Base-by-base conservation (phyloP, 805 yeast genomes). In the Cephaloascus fragrans region DNA sequence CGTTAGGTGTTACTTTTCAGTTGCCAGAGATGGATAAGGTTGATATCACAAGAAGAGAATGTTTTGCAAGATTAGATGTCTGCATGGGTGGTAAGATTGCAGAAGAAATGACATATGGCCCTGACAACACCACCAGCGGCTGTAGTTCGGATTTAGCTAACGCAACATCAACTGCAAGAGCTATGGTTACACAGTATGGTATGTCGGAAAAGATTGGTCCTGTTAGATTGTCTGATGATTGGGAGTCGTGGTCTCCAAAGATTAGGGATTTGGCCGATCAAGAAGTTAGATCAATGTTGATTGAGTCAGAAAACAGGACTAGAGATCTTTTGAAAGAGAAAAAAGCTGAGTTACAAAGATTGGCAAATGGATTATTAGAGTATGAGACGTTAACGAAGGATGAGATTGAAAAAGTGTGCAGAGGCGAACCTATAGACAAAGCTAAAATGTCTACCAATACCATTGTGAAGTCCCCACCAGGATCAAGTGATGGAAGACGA, bases 61-160 rank as follows among this genome's bases (percentile, higher is more conserved):
- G 72, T 57, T 70, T 82, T 46, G 96, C 97, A 0, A 71, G 95
- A 46, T 63, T 93, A 47, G 98, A 93, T 59, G 98, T 93, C 37
- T 88, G 96, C 57, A 93, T 93, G 98, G 99, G 98, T 44, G 99
- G 99, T 46, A 89, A 89, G 59, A 80, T 88, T 42, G 98, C 98
- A 23, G 99, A 93, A 67, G 97, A 90, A 56, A 68, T 86, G 70
- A 72, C 84, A 37, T 85, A 86, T 55, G 98, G 98, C 2, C 73
- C 80, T 35, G 96, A 86, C 40, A 85, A 89, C 55, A 95, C 93
- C 10, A 90, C 97, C 3, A 77, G 90, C 51, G 98, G 98, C 5
- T 93, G 97, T 64, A 83, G 95, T 1, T 80, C 93, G 8, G 99
- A 93, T 60, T 74, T 93, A 52, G 74, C 82, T 44, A 78, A 73